These are phyloP conservation scores for Magnolia officinalis DNA, from an alignment of 164 flowering plant species.

Conservation along the genomic window DNA sequence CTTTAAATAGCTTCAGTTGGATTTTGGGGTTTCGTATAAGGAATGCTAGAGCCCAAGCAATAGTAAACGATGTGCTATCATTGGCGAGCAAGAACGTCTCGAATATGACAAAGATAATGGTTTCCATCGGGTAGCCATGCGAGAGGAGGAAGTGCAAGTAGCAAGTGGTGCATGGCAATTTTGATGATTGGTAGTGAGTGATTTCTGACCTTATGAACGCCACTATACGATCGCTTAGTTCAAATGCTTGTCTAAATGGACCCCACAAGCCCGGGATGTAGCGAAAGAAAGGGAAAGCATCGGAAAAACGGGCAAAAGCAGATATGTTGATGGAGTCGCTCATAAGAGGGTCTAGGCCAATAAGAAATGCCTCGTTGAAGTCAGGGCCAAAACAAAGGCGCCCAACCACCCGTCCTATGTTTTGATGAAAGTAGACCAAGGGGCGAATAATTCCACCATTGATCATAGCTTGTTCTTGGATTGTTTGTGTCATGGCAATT, in stretches of 20 bases:
- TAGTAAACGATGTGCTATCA: constrained; percentile 18
- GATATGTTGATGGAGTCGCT: constrained; percentile 7
- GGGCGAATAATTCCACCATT: no score
- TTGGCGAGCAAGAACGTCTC: constrained; percentile 13
- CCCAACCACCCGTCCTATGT: no score
- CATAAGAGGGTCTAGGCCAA: neutral
- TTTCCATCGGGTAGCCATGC: neutral
- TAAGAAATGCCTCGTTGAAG: neutral
- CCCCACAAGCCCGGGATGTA: constrained; percentile 12
- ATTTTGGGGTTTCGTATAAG: constrained; percentile 4
- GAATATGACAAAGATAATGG: constrained; percentile 11
- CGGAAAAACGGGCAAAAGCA: constrained; percentile 8
- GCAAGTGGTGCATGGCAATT: neutral
- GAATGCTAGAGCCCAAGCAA: constrained; percentile 18
- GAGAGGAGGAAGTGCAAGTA: constrained; percentile 19
- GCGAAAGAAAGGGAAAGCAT: constrained; percentile 8
- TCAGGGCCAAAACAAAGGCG: no score
- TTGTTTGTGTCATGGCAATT: no score
- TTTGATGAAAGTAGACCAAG: no score
- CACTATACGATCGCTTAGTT: constrained; percentile 4
- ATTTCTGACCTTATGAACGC: constrained; percentile 8
- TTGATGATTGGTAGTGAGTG: no score
- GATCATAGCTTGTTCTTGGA: no score
- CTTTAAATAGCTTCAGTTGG: constrained; percentile 14
- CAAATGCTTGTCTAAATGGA: constrained; percentile 1